Conservation (phyloP, 176 grass and related monocot species). For the Hsuehochloa calcarea region DNA sequence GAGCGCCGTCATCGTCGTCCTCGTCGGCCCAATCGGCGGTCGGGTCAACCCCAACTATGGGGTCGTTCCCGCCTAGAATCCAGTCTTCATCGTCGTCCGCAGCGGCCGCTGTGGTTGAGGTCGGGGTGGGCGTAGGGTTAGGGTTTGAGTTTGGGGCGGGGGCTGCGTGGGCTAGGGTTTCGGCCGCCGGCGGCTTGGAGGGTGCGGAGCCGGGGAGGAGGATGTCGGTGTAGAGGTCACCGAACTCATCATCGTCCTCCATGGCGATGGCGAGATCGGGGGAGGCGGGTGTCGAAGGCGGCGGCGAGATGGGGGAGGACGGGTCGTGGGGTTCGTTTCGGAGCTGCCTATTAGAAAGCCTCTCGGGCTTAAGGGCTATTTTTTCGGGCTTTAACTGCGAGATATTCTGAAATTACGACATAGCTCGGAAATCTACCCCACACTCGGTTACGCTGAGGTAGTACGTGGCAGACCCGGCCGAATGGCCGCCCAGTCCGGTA, state of each 20-base stretch:
- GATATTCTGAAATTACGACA: not conserved
- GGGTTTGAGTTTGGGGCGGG: conserved; percentile 37
- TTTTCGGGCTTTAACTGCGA: not conserved
- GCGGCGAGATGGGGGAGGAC: conserved; percentile 24
- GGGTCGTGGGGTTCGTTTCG: not conserved
- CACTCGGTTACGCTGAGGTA: too few relatives aligned
- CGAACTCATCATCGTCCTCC: conserved; percentile 98
- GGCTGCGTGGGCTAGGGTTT: not conserved
- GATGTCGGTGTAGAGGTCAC: conserved; percentile 93
- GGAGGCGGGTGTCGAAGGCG: conserved; percentile 16
- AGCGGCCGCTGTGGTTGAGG: not conserved
- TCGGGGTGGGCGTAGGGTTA: conserved; percentile 15
- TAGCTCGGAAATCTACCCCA: not conserved
- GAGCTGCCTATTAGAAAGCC: conserved; percentile 1
- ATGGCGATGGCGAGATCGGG: conserved; percentile 45
- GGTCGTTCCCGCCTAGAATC: conserved; percentile 57
- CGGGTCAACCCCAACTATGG: conserved; percentile 51
- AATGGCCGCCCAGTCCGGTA: too few relatives aligned
- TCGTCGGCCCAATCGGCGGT: conserved; percentile 73
- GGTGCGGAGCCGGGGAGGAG: conserved; percentile 21
- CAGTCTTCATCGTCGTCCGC: conserved; percentile 57
- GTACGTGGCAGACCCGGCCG: too few relatives aligned
- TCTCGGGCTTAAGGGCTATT: not conserved
- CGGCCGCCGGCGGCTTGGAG: conserved; percentile 6
- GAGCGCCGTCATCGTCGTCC: conserved; percentile 19